Conservation (phyloP, 768 basidiomycete species). For the Neoboletus magnificus region DNA sequence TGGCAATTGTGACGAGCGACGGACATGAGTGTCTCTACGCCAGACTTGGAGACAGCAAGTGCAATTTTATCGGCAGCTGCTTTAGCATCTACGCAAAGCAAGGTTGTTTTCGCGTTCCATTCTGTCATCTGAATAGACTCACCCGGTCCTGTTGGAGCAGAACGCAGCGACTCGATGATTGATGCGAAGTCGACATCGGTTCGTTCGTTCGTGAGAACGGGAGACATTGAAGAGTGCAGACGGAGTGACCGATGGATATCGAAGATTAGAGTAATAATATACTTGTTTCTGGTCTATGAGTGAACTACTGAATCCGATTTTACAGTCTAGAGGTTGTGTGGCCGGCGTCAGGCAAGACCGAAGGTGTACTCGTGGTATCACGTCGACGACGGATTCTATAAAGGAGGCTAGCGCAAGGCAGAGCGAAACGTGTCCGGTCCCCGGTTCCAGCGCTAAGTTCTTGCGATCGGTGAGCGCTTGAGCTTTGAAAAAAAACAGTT, state of each 20-base stretch:
- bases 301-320: conserved; percentile 3
- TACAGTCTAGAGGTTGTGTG: conserved; percentile 15
- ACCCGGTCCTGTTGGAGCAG: conserved; percentile 65
- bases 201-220: conserved; percentile 47
- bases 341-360: not conserved
- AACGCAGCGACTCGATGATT: conserved; percentile 44
- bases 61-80: conserved; percentile 79
- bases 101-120: not conserved
- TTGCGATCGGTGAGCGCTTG: not conserved
- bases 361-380: conserved; percentile 11
- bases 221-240: conserved; percentile 43
- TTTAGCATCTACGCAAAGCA: conserved; percentile 63
- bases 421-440: not conserved
- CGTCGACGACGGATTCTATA: not conserved
- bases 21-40: conserved; percentile 60
- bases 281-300: conserved; percentile 19
- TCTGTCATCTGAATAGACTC: conserved; percentile 11
- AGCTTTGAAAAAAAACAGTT: not conserved
- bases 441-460: not conserved
- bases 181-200: conserved; percentile 43
- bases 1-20: conserved; percentile 18
- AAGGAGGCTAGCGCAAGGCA: not conserved
- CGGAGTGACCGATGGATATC: conserved; percentile 16
- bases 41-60: conserved; percentile 61
- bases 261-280: conserved; percentile 20